Percentiles rank a stretch among this genome's conserved stretches.
Evolutionary conservation across 2,329 filamentous ascomycete species (phyloP).

Genomic region (Emericellopsis atlantica): DNA sequence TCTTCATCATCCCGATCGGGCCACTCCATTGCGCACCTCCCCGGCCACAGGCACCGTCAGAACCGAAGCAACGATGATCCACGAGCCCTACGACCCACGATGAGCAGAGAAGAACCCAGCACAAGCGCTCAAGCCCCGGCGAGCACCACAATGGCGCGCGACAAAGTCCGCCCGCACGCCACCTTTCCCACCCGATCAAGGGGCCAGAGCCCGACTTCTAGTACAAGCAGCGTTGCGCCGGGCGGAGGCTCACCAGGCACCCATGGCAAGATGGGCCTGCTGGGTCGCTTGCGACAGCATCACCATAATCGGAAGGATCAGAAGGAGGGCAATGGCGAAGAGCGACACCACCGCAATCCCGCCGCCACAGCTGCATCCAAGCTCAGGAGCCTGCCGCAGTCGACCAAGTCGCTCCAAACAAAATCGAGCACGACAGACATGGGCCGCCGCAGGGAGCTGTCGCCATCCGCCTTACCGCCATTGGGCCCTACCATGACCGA

Average conservation of each 20-base stretch:
- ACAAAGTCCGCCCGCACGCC: constrained; percentile 31
- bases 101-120: constrained; percentile 63
- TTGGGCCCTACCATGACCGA: constrained; percentile 15
- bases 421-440: constrained; percentile 37
- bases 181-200: constrained; percentile 41
- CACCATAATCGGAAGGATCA: constrained; percentile 37
- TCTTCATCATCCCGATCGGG: constrained; percentile 49
- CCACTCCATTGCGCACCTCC: constrained; percentile 51
- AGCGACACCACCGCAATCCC: too few species aligned
- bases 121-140: constrained; percentile 20
- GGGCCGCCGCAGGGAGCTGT: constrained; percentile 19
- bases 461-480: constrained; percentile 22
- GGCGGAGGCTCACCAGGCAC: constrained; percentile 42
- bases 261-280: constrained; percentile 36
- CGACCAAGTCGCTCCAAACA: constrained; percentile 37
- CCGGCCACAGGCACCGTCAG: constrained; percentile 56
- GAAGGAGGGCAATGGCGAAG: constrained; percentile 16
- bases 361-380: constrained; percentile 12
- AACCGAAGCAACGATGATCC: constrained; percentile 58
- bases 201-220: constrained; percentile 73
- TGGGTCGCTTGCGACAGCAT: constrained; percentile 36
- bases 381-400: constrained; percentile 36
- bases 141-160: constrained; percentile 28
- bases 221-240: constrained; percentile 45
- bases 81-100: constrained; percentile 55